These are phyloP conservation scores for Cyberlindnera americana DNA, from an alignment of 805 yeast genomes.

Conservation along the genomic window DNA sequence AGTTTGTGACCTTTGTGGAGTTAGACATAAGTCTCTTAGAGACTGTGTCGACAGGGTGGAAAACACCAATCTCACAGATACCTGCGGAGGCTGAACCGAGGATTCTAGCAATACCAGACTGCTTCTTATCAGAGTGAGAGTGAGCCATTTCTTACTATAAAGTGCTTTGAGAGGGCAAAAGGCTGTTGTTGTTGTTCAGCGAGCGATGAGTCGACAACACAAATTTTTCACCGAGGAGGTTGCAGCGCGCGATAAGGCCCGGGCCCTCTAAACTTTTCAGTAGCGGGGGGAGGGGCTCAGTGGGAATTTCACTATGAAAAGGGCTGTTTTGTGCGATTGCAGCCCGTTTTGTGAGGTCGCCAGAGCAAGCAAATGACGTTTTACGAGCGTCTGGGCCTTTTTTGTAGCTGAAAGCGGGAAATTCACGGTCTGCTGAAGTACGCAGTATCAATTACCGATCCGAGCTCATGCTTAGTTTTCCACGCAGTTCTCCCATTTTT, in stretches of 20 bases:
- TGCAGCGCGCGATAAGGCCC: conserved; percentile 1
- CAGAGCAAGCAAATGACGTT: no score
- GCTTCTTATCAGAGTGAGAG: conserved; percentile 60
- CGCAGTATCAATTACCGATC: no score
- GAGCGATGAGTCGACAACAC: background rate
- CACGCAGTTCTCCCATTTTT: no score
- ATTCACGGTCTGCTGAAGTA: no score
- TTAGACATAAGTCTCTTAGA: conserved; percentile 93
- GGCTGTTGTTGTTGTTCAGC: no score
- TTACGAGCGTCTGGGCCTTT: no score
- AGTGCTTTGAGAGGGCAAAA: no score
- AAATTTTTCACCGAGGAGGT: background rate
- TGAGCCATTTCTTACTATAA: conserved; percentile 17
- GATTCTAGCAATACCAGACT: conserved; percentile 85
- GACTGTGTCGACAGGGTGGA: conserved; percentile 98
- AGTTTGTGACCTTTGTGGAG: conserved; percentile 60
- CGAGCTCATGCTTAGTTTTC: no score
- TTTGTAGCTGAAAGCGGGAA: no score
- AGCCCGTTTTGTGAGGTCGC: no score
- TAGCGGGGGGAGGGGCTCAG: background rate
- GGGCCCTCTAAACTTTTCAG: background rate
- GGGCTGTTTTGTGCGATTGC: no score
- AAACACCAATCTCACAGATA: conserved; percentile 90
- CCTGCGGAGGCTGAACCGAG: conserved; percentile 98
- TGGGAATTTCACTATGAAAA: background rate